Percentiles rank a stretch among this genome's conserved stretches.
phyloP scores from a whole-genome alignment of 257 asterid species.

The Lantana camara region DNA sequence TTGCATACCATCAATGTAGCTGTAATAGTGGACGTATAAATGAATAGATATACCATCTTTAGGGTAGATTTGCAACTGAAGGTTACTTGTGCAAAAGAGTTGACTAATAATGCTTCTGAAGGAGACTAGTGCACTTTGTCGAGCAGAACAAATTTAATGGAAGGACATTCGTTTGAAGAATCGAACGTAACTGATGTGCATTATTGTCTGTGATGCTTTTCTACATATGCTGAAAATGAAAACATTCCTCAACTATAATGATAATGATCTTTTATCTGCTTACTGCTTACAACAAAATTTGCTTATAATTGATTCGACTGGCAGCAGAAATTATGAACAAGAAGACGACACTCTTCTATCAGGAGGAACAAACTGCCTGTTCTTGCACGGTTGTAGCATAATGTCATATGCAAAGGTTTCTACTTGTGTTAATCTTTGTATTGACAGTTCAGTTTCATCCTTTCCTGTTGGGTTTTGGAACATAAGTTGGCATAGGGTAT shows the following conservation, averaged over 20 bases:
- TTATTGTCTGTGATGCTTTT: neutral
- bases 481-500: neutral
- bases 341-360: too few species aligned
- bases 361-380: too few species aligned
- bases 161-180: conserved; percentile 3
- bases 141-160: neutral
- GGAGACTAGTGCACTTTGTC: conserved; percentile 7
- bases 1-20: neutral
- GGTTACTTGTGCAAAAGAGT: neutral
- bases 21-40: conserved; percentile 5
- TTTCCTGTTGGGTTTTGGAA: neutral
- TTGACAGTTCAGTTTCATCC: neutral
- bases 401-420: conserved; percentile 1
- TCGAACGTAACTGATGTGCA: conserved; percentile 5
- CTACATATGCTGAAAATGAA: too few species aligned
- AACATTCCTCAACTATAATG: too few species aligned
- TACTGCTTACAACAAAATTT: conserved; percentile 1
- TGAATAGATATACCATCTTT: neutral
- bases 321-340: too few species aligned
- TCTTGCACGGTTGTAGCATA: too few species aligned
- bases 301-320: neutral
- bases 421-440: neutral
- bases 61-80: conserved; percentile 5
- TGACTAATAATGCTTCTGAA: neutral
- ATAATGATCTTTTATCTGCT: too few species aligned